Evolutionary conservation across 148 eudicot species (phyloP), one percentile per base, ranked within the genome.

Genomic region (Euryodendron excelsum): DNA sequence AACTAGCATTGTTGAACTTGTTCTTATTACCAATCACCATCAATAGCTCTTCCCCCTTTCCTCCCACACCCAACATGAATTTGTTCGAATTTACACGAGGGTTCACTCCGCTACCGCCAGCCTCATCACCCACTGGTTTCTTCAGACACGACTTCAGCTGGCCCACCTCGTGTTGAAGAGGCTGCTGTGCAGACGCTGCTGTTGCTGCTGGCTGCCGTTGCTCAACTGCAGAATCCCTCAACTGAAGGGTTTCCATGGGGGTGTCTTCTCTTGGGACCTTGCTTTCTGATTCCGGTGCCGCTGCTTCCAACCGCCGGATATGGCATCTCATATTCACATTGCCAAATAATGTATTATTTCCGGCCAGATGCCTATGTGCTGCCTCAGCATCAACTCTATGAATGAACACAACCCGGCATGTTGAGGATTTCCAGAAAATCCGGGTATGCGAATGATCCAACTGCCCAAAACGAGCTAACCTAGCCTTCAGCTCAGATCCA

Each of bases 381-480:
- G 87, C 85, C 69, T 88, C 70, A 2, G 98, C 98, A 66, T 91
- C 87, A 37, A 47, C 82, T 84, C 84, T 90, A 80, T 79, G 80
- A 4, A 76, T 85, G 84, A 84, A 95, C 45, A 92, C 88, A 23
- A 95, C 88, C 17, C 93, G 85, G 74, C 94, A 91, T 1, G 90
- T 89, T 48, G 67, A 82, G 18, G 98, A 72, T 53, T 81, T 81
- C 90, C 91, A 93, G 80, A 89, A 95, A 23, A 93, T 84, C 36
- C 98, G 90, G 28, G 85, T 90, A 48, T 72, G 86, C 0, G 90
- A 77, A 60, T 81, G 85, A 76, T 95, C 98, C 79, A 95, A 47
- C 1, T 90, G 91, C 56, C 98, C 97, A 75, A 93, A 95, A 56
- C 98, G 94, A 4, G 96, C 90, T 72, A 95, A 86, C 77, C 91